Percentiles rank a stretch among this genome's conserved stretches.
These are phyloP conservation scores for Eleusine coracana DNA, from an alignment of 176 grass and related monocot species.

Conservation along the genomic window DNA sequence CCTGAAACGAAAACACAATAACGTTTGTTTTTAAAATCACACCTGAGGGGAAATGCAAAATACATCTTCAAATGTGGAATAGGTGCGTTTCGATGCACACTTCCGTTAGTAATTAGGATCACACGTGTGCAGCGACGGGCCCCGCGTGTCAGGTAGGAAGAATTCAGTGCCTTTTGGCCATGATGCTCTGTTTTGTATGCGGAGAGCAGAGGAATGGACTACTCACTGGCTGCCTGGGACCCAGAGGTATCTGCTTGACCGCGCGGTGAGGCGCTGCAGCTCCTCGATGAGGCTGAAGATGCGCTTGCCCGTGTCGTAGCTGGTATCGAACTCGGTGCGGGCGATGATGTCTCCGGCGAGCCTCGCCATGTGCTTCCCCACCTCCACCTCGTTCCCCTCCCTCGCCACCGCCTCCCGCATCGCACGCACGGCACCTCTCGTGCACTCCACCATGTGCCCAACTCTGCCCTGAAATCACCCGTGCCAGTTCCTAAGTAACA, in stretches of 20 bases:
- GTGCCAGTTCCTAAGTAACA: no score
- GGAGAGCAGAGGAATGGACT: not conserved
- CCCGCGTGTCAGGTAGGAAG: not conserved
- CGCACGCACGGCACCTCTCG: slow-evolving; percentile 47
- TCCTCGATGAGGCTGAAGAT: slow-evolving; percentile 74
- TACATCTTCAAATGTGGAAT: no score
- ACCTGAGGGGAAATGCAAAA: not conserved
- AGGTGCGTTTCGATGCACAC: no score
- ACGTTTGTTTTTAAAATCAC: not conserved
- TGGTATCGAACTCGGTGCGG: slow-evolving; percentile 83
- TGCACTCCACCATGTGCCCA: slow-evolving; percentile 86
- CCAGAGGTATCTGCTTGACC: slow-evolving; percentile 81
- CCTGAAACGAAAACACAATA: slow-evolving; percentile 21
- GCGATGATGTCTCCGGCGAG: slow-evolving; percentile 84
- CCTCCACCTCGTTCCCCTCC: slow-evolving; percentile 73
- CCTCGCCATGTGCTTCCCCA: slow-evolving; percentile 66
- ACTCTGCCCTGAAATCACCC: slow-evolving; percentile 38
- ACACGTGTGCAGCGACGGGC: not conserved
- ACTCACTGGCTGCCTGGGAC: slow-evolving; percentile 83
- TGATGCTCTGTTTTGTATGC: not conserved
- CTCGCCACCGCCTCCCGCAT: slow-evolving; percentile 51
- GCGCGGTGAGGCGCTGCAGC: slow-evolving; percentile 68
- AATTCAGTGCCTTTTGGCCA: not conserved
- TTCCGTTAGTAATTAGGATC: no score
- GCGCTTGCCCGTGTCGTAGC: slow-evolving; percentile 75